phyloP scores from a whole-genome alignment of 176 grass and related monocot genomes.

The Zoysia pacifica region DNA sequence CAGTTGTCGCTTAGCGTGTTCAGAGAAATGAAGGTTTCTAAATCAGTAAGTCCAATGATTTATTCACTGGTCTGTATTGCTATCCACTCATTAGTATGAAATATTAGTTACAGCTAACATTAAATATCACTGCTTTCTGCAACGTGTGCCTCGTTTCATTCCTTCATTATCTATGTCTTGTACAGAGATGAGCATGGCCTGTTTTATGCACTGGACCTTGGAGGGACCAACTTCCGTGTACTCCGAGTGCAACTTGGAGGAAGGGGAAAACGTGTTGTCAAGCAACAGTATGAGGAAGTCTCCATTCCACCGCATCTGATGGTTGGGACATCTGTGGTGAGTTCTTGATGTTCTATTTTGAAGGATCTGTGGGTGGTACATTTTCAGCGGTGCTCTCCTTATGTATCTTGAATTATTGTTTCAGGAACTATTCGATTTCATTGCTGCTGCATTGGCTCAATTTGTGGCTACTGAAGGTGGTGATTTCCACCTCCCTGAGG shows the following conservation, averaged over 20 bases:
- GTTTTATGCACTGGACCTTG: conserved; percentile 86
- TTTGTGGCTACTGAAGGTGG: conserved; percentile 70
- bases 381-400: background rate
- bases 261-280: conserved; percentile 59
- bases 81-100: too few relatives aligned
- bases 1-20: background rate
- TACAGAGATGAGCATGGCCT: conserved; percentile 61
- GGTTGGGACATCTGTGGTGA: conserved; percentile 61
- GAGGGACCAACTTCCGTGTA: conserved; percentile 86
- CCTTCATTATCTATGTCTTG: background rate
- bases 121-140: too few relatives aligned
- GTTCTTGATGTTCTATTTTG: background rate
- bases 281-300: conserved; percentile 62
- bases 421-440: conserved; percentile 83
- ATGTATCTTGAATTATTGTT: conserved; percentile 31
- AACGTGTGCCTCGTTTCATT: too few relatives aligned
- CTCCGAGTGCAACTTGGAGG: conserved; percentile 82
- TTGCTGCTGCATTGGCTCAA: conserved; percentile 65
- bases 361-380: background rate
- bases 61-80: too few relatives aligned
- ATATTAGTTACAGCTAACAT: too few relatives aligned
- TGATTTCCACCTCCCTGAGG: conserved; percentile 62
- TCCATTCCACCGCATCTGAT: conserved; percentile 78
- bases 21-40: background rate
- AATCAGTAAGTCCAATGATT: background rate